Evolutionary conservation across 768 basidiomycete species (phyloP), one percentile per base, ranked within the genome.

Genomic region (Termitomyces sp.): DNA sequence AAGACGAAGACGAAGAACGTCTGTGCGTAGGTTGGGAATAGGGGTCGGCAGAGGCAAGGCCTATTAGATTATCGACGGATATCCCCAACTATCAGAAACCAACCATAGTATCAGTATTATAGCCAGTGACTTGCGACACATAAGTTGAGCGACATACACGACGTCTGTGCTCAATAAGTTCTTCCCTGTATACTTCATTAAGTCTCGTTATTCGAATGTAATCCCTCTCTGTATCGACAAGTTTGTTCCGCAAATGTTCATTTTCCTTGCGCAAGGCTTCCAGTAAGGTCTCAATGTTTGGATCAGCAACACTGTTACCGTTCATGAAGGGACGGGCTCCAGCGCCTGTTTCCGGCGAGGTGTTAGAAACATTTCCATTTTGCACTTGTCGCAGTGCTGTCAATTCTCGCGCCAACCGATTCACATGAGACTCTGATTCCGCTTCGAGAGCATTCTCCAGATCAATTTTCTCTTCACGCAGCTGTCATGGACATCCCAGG

Each of bases 401-500:
- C 32, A 93, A 72, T 66, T 93, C 88, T 45, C 89, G 73, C 26
- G 82, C 82, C 38, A 93, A 74, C 53, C 82, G 73, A 61, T 90
- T 91, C 55, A 92, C 90, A 70, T 91, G 89, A 17, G 80, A 83
- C 70, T 93, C 90, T n/a, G 82, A 87, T 68, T 93, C 90, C 9
- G 89, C 90, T 68, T 93, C 90, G 35, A 90, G 79, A 1, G 75
- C 79, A 64, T 92, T 92, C 68, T 92, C 90, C 35, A 92, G 75
- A 22, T 82, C 81, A 45, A 93, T 87, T 64, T 93, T 93, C 70
- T 93, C 90, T 65, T 91, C 88, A 34, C 85, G 78, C 47, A 93
- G 78, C 90, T 92, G 57, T 22, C 32, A 15, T 46, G 2, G 3
- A 8, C 21, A 30, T 14, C 6, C 19, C 32, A 7, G 49, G n/a